Base-by-base conservation (phyloP, 2,329 filamentous ascomycete genomes). In the Chaetothyriales sp. region DNA sequence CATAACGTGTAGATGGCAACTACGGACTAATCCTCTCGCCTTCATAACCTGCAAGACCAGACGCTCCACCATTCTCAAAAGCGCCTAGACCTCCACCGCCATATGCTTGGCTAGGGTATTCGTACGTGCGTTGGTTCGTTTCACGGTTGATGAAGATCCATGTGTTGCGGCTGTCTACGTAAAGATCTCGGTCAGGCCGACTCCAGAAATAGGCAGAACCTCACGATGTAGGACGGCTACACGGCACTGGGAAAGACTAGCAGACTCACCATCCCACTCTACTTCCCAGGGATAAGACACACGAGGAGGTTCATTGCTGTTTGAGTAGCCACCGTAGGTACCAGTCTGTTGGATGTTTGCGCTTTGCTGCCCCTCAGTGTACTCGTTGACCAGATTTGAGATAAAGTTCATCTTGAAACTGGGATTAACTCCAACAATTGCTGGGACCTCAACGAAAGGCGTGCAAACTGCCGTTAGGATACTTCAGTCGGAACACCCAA, bases 141-240 rank as follows among this genome's bases (percentile, higher is more conserved):
- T 72, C 64, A 50, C 70, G 64, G 61, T 75, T 75, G 55, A 74
- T 61, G 62, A 67, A 75, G 60, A 69, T 60, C 64, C 68, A 74
- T 58, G 70, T 66, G 40, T 64, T 56, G 19, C 66, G 65, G 49
- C 63, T 64, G 33, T 40, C 33, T 40, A 40, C 33, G 15, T 4
- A 13, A 40, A 15, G 33, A 40, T 40, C 33, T 40, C 15, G 15
- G 33, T 15, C 33, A 40, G 15, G 13, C 29, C 10, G 29, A 33
- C 2, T 33, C 10, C 29, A 9, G 29, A 33, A 33, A 33, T 8
- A 33, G 2, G 33, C 2, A 40, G 10, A 40, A 40, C 33, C 9
- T 40, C 10, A 13, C 33, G 10, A 40, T 15, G 33, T 5, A 40
- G 33, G 10, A 40, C 13, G 33, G 33, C 33, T 15, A 5, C 33